Percentiles rank a stretch among this genome's conserved stretches.
Evolutionary conservation across 805 yeast genomes (phyloP).

Genomic region (Starmerella apicola): DNA sequence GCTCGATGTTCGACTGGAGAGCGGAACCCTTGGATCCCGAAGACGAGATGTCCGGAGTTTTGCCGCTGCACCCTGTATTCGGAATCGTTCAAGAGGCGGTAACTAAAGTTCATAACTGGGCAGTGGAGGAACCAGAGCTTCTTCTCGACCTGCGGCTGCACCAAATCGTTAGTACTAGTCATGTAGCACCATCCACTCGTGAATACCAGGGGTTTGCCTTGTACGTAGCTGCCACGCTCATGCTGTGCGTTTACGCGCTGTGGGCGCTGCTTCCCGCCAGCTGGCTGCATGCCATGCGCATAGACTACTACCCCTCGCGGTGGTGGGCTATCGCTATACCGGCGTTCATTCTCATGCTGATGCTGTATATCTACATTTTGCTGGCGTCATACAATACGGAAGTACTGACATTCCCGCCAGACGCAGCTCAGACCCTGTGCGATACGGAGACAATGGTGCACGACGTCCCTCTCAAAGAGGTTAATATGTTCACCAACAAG

Average conservation of each 20-base stretch:
- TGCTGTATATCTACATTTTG: constrained; percentile 63
- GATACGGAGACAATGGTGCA: constrained; percentile 67
- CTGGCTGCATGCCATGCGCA: constrained; percentile 37
- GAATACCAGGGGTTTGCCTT: constrained; percentile 86
- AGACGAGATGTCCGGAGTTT: constrained; percentile 1
- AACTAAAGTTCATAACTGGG: constrained; percentile 25
- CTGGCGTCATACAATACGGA: constrained; percentile 68
- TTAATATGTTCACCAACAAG: too few relatives aligned
- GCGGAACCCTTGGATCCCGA: constrained; percentile 10
- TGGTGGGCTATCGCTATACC: constrained; percentile 87
- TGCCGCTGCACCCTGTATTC: constrained; percentile 43
- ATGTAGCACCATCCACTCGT: constrained; percentile 11
- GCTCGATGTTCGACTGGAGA: constrained; percentile 26
- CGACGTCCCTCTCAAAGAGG: constrained; percentile 56
- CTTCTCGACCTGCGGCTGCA: not conserved
- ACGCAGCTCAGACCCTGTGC: constrained; percentile 49
- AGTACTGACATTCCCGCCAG: constrained; percentile 46
- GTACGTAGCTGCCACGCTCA: constrained; percentile 52
- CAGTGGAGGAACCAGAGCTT: constrained; percentile 1
- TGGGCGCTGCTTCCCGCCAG: constrained; percentile 69
- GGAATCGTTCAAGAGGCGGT: constrained; percentile 41
- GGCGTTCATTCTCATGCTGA: constrained; percentile 50
- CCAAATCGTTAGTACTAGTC: not conserved
- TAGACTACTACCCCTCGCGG: constrained; percentile 70
- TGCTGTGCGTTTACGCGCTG: constrained; percentile 42